A percentile compares a stretch with the other conserved stretches of the same genome.
Evolutionary conservation across 345 rosid species (phyloP).

Genomic region (Aquilaria yunnanensis): DNA sequence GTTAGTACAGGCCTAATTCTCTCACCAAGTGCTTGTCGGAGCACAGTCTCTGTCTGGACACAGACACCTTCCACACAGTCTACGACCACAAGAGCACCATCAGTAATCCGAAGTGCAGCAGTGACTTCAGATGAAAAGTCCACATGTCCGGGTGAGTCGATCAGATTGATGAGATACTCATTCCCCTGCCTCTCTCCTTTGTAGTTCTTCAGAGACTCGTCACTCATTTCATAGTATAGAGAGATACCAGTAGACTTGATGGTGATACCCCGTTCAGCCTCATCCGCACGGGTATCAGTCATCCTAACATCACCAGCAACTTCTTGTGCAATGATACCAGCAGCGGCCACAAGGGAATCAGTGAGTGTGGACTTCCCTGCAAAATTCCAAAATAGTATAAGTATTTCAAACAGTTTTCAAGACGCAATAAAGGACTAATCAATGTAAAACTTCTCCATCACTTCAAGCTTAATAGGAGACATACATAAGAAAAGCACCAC

Average conservation of each 20-base stretch:
- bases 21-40: conserved; percentile 51
- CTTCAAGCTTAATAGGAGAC: no score
- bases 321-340: conserved; percentile 55
- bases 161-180: conserved; percentile 69
- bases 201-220: conserved; percentile 31
- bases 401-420: no score
- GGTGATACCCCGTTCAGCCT: conserved; percentile 78
- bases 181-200: conserved; percentile 49
- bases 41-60: conserved; percentile 58
- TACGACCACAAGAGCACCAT: conserved; percentile 58
- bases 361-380: conserved; percentile 49
- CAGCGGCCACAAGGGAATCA: conserved; percentile 64
- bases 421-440: no score
- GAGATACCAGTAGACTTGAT: conserved; percentile 68
- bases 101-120: conserved; percentile 76
- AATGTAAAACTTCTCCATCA: no score
- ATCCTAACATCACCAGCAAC: conserved; percentile 62
- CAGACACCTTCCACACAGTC: conserved; percentile 71
- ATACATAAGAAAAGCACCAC: no score
- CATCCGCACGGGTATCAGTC: conserved; percentile 54
- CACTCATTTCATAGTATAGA: conserved; percentile 41
- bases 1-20: conserved; percentile 70
- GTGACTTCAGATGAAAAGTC: conserved; percentile 82
- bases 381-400: not conserved
- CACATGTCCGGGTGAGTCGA: conserved; percentile 74